Percentiles rank a stretch among this genome's conserved stretches.
phyloP scores from a whole-genome alignment of 805 yeast species.

The Saturnispora quitensis region DNA sequence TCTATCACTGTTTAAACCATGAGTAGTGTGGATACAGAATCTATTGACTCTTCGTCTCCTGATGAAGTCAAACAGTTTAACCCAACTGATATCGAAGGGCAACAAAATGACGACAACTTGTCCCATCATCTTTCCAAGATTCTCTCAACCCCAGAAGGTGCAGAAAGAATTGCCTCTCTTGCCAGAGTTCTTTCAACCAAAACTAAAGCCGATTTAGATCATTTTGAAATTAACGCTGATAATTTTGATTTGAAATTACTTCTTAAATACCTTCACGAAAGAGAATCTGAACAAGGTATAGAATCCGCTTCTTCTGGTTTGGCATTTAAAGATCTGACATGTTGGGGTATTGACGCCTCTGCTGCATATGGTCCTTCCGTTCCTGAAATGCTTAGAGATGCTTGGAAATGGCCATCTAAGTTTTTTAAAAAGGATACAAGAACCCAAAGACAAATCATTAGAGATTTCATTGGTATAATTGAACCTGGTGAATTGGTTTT shows the following conservation, averaged over 20 bases:
- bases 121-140: conserved; percentile 23
- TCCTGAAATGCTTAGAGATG: conserved; percentile 33
- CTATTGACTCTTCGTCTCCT: conserved; percentile 18
- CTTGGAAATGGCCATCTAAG: conserved; percentile 23
- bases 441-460: conserved; percentile 31
- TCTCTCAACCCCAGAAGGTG: conserved; percentile 21
- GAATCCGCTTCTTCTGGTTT: conserved; percentile 44
- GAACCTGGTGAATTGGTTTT: conserved; percentile 60
- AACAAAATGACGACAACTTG: conserved; percentile 18
- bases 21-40: conserved; percentile 16
- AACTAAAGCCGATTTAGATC: conserved; percentile 36
- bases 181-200: conserved; percentile 42
- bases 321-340: conserved; percentile 35
- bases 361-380: conserved; percentile 43
- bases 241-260: conserved; percentile 39
- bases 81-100: conserved; percentile 21
- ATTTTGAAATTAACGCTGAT: conserved; percentile 35
- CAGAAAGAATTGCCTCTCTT: conserved; percentile 35
- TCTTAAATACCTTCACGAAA: conserved; percentile 31
- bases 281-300: conserved; percentile 36
- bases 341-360: conserved; percentile 43
- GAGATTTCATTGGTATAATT: conserved; percentile 33
- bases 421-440: conserved; percentile 26
- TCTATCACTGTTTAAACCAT: not conserved
- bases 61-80: conserved; percentile 21